Percentiles rank a stretch among this genome's conserved stretches.
phyloP scores from a whole-genome alignment of 352 stramenopile species.

The Phytopythium cucurbitacearum region DNA sequence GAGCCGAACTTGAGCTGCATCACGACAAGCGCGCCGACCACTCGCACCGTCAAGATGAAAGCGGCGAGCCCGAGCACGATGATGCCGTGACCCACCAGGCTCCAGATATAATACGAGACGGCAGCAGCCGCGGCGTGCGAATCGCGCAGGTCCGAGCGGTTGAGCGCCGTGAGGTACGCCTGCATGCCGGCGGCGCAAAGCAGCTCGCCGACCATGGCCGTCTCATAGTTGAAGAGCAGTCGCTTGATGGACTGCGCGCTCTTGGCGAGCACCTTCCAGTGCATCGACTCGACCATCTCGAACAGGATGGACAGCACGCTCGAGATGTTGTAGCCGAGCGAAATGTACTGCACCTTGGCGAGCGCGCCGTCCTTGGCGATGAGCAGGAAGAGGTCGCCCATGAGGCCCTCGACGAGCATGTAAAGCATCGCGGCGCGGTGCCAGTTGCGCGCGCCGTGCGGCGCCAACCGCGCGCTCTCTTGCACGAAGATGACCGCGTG shows the following conservation, averaged over 20 bases:
- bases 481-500: constrained; percentile 14
- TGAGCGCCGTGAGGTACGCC: constrained; percentile 15
- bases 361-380: constrained; percentile 17
- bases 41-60: constrained; percentile 2
- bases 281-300: constrained; percentile 22
- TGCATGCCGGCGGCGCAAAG: constrained; percentile 15
- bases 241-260: constrained; percentile 4
- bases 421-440: constrained; percentile 13
- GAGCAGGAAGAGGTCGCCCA: constrained; percentile 22
- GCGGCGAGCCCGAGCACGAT: constrained; percentile 11
- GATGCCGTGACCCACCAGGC: constrained; percentile 11
- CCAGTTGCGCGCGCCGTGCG: constrained; percentile 10
- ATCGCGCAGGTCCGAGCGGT: constrained; percentile 7
- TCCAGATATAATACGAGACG: constrained; percentile 15
- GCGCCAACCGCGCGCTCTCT: constrained; percentile 9
- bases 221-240: constrained; percentile 22
- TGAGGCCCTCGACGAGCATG: constrained; percentile 17
- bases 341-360: constrained; percentile 20
- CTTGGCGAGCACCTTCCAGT: constrained; percentile 7
- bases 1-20: background rate
- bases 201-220: constrained; percentile 16
- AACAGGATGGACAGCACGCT: constrained; percentile 22
- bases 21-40: background rate
- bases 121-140: constrained; percentile 7
- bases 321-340: constrained; percentile 23